Percentiles rank a stretch among this genome's conserved stretches.
Evolutionary conservation across 176 grass and related monocot species (phyloP).

Genomic region (Carex parvula): DNA sequence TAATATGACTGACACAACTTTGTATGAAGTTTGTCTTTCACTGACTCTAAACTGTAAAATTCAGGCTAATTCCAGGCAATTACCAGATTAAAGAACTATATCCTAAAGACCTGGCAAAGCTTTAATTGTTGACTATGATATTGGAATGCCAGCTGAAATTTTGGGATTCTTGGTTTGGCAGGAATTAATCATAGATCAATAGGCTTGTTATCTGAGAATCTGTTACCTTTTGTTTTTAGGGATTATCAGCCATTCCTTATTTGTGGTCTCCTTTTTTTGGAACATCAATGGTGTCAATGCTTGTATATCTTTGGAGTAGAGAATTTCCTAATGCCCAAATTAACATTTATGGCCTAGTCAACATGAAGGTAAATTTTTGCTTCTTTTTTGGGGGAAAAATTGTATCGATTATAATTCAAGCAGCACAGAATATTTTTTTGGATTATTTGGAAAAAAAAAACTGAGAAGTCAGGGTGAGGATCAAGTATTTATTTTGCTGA

Average conservation of each 20-base stretch:
- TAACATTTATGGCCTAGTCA: constrained; percentile 78
- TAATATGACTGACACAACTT: background rate
- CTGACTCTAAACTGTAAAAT: background rate
- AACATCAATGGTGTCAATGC: constrained; percentile 74
- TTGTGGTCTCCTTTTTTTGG: constrained; percentile 31
- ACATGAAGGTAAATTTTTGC: constrained; percentile 60
- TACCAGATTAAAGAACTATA: background rate
- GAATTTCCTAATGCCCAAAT: constrained; percentile 89
- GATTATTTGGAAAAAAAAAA: background rate
- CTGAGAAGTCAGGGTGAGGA: background rate
- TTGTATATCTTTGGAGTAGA: constrained; percentile 96
- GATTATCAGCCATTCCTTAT: constrained; percentile 50
- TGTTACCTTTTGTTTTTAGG: constrained; percentile 33
- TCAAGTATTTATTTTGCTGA: background rate
- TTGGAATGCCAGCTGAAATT: background rate
- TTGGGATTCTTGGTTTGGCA: background rate
- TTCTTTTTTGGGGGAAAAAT: background rate
- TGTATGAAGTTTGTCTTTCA: background rate
- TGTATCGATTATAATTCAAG: background rate
- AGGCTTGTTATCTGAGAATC: background rate
- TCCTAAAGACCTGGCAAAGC: background rate
- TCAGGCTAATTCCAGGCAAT: background rate
- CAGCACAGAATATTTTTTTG: background rate
- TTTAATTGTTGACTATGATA: background rate
- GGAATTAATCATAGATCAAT: background rate